Evolutionary conservation across 805 yeast species (phyloP), one percentile per base, ranked within the genome.

Genomic region (Saccharomycopsis sp.): DNA sequence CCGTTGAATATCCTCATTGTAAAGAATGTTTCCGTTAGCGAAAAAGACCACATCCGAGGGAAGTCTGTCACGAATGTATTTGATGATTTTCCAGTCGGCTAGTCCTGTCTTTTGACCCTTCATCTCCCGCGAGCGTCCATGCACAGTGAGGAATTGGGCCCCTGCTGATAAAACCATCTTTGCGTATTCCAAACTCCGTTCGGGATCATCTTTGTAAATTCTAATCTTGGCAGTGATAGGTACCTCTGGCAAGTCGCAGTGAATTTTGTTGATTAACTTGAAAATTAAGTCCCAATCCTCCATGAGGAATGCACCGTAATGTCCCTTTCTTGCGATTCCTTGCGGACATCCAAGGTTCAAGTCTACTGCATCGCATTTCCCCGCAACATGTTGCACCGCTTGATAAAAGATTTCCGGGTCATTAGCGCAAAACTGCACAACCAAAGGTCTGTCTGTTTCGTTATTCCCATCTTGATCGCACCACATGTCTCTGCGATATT

Each of bases 171-270:
- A 75, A 34, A 92, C 91, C 89, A 87, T 83, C 68, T 81, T 82
- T 4, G 98, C 98, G 67, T 94, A 92, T 44, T 79, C 85, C 55
- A 92, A 75, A 2, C 91, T 81, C 75, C 90, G 90, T 57, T 87
- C 85, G 76, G 84, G 79, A 64, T 87, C 92, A 46, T 89, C 92
- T 21, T 50, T 50, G 66, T 83, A 92, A 1, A 92, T 87, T 60
- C 99, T 78, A 54, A 92, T 91, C 71, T 92, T 92, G 1, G 97
- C 97, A 0, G 98, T 94, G 15, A 92, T 96, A 1, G 98, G 97
- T 4, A 90, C 74, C 46, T 82, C 81, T 44, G 48, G 48, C 57
- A 91, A 75, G 65, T 89, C 83, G 0, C 77, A 80, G 70, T 90
- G 96, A 55, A 92, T 75, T 16, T 76, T 87, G 62, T 77, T 80